Base-by-base conservation (phyloP, 192 early-diverging fungal species). In the Chytriomyces hyalinus region DNA sequence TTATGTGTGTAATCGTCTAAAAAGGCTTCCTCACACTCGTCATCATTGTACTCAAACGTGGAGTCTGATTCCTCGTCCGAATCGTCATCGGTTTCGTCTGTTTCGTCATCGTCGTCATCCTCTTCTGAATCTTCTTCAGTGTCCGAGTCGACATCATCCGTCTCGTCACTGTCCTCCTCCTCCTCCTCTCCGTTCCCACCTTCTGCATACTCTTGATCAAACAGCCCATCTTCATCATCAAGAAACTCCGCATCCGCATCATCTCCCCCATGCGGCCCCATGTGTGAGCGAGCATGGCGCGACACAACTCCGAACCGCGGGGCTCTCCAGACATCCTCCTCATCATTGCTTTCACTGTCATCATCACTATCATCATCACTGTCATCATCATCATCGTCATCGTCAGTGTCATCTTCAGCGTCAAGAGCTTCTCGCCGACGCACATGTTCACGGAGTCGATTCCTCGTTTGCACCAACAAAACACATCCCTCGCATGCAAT, bases 1-100 rank as follows among this genome's bases (percentile, higher is more conserved):
- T 73, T 73, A 17, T 13, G 20, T 44, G 49, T 73, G 60, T 62
- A 73, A n/a, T 73, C 71, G n/a, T 73, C 71, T 44, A 73, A 62
- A 62, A 73, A 73, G 17, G 68, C 47, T 36, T 70, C 68, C 50
- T 70, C 68, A 15, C 15, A 15, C 8, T 53, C 49, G 7, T 70
- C 68, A 7, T 70, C 49, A 26, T 49, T 6, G 8, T 28, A 22
- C 10, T 53, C 17, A 43, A 28, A 10, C 9, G 10, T 6, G 45
- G 22, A 15, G 36, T 36, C 66, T 11, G 10, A 10, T 28, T 11
- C 49, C 36, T 71, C 57, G 13, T 17, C 17, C 15, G 63, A 65
- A 22, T 36, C 28, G 1, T 15, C 10, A 36, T 65, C 6, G 15
- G 17, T 26, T 10, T 70, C 68, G 0, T 70, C 49, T 13, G 6